These are phyloP conservation scores for Leishmania guyanensis DNA, from an alignment of 208 protist species.

Conservation along the genomic window DNA sequence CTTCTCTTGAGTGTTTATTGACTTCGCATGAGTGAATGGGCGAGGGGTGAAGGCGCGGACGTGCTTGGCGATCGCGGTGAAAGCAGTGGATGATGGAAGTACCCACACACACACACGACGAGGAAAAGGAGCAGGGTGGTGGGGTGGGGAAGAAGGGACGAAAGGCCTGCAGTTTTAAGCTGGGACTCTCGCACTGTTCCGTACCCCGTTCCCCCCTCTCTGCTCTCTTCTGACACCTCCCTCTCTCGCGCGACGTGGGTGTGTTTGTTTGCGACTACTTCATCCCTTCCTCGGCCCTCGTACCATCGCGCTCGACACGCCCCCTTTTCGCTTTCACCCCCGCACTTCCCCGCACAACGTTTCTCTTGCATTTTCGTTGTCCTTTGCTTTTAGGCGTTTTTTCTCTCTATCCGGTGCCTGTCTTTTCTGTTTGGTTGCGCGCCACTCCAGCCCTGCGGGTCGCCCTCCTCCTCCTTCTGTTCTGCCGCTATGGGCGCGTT, in stretches of 20 bases:
- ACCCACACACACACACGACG: neutral
- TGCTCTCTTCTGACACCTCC: neutral
- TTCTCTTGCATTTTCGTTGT: constrained; percentile 5
- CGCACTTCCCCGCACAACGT: neutral
- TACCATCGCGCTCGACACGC: neutral
- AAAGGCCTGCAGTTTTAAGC: neutral
- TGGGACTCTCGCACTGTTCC: neutral
- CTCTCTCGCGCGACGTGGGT: neutral
- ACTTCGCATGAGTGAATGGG: neutral
- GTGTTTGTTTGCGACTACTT: neutral
- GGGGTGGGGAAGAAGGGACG: neutral
- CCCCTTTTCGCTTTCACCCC: neutral
- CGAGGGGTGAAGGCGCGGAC: neutral
- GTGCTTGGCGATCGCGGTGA: neutral
- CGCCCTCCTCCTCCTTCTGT: neutral
- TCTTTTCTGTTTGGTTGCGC: neutral
- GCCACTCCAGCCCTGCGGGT: neutral
- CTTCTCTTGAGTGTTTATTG: neutral
- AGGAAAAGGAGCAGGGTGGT: neutral
- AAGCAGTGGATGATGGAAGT: neutral
- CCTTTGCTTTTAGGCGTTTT: constrained; percentile 25
- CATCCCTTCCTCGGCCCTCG: neutral
- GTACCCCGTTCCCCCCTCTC: neutral
- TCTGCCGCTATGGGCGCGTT: neutral
- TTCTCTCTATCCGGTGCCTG: constrained; percentile 1